These are phyloP conservation scores for Spizellomyces sp. DNA, from an alignment of 192 early-diverging fungal genomes.

Conservation along the genomic window DNA sequence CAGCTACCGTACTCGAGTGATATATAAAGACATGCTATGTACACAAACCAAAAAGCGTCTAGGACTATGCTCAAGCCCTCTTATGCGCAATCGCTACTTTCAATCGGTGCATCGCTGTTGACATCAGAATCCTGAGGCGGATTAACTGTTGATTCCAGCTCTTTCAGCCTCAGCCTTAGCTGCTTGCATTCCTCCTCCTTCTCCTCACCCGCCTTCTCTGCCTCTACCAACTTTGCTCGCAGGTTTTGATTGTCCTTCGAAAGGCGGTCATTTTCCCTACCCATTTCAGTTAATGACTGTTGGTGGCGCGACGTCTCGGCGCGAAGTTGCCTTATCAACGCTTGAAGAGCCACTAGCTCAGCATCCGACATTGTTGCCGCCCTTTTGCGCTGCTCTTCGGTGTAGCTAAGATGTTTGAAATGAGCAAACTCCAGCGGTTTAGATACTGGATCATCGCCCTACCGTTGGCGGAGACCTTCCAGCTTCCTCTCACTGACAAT, in stretches of 20 bases:
- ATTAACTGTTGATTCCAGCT: not conserved
- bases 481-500: constrained; percentile 7
- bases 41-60: too few relatives aligned
- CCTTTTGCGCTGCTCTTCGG: constrained; percentile 18
- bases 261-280: constrained; percentile 8
- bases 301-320: constrained; percentile 13
- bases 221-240: not conserved
- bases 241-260: constrained; percentile 5
- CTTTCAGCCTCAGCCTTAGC: not conserved
- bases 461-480: constrained; percentile 5
- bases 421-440: not conserved
- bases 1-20: too few relatives aligned
- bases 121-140: too few relatives aligned
- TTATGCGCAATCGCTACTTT: too few relatives aligned
- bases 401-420: not conserved
- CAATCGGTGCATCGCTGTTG: too few relatives aligned
- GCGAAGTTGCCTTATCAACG: constrained; percentile 24
- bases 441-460: constrained; percentile 1
- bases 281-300: not conserved
- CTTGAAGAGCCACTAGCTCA: constrained; percentile 26
- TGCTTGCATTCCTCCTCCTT: constrained; percentile 3
- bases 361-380: constrained; percentile 15
- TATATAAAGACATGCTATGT: too few relatives aligned
- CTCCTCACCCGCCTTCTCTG: not conserved
- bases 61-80: too few relatives aligned